Percentiles rank a stretch among this genome's conserved stretches.
phyloP scores from a whole-genome alignment of 139 green algal genomes.

The Gonium pectorale region DNA sequence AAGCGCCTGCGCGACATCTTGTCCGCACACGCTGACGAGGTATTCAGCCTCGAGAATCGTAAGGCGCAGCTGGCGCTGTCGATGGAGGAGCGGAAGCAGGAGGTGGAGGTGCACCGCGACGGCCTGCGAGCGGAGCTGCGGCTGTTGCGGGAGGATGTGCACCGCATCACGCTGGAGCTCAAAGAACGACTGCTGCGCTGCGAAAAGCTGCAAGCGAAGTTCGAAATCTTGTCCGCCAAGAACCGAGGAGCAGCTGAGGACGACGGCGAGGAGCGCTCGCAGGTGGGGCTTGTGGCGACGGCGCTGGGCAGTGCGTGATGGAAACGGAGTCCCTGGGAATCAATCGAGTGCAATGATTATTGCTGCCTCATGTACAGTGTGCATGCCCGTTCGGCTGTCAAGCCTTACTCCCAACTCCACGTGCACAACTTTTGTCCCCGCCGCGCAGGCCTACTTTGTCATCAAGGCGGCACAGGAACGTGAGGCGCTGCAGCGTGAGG shows the following conservation, averaged over 20 bases:
- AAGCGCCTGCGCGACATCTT: slow-evolving; percentile 77
- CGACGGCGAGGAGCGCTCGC: slow-evolving; percentile 64
- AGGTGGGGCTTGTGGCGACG: neutral
- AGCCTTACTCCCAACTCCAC: neutral
- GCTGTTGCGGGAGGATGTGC: slow-evolving; percentile 84
- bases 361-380: too few species aligned
- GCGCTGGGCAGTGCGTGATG: too few species aligned
- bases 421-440: neutral
- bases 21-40: slow-evolving; percentile 71
- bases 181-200: slow-evolving; percentile 69
- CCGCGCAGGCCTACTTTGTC: slow-evolving; percentile 89
- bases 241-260: slow-evolving; percentile 39
- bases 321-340: too few species aligned
- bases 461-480: slow-evolving; percentile 90
- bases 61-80: slow-evolving; percentile 80
- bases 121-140: slow-evolving; percentile 80
- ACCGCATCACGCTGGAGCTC: slow-evolving; percentile 84
- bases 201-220: slow-evolving; percentile 83
- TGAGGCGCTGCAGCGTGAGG: slow-evolving; percentile 82
- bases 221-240: slow-evolving; percentile 72
- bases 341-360: too few species aligned
- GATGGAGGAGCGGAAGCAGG: slow-evolving; percentile 83
- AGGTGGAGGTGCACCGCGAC: slow-evolving; percentile 83
- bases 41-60: slow-evolving; percentile 82
- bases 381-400: too few species aligned